phyloP scores from a whole-genome alignment of 1,139 yeast genomes.

The Blastobotrys ciferrii region DNA sequence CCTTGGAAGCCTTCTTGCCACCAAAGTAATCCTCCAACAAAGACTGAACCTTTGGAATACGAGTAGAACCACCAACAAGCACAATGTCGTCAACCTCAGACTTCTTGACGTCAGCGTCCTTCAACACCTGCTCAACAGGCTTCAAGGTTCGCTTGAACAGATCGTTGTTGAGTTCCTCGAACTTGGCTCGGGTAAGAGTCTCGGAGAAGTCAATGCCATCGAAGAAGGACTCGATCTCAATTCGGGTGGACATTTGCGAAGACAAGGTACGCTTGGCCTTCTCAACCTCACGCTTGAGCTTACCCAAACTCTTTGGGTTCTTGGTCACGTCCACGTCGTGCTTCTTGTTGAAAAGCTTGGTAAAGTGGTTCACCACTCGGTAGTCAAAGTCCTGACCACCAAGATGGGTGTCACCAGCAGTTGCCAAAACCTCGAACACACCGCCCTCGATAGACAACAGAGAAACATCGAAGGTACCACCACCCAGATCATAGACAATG shows the following conservation, averaged over 20 bases:
- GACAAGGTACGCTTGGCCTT: conserved; percentile 99
- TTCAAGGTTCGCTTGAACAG: conserved; percentile 94
- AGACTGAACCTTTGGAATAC: conserved; percentile 98
- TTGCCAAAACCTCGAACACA: conserved; percentile 87
- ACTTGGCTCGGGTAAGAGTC: conserved; percentile 97
- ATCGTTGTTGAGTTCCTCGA: conserved; percentile 95
- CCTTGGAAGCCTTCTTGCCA: conserved; percentile 94
- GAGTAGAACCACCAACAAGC: conserved; percentile 99
- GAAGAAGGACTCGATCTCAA: conserved; percentile 93
- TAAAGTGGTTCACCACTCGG: conserved; percentile 92
- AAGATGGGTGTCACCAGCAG: conserved; percentile 99
- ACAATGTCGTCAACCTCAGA: conserved; percentile 91
- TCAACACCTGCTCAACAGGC: conserved; percentile 97
- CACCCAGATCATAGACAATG: conserved; percentile 92
- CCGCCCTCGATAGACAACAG: conserved; percentile 93
- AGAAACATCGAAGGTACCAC: conserved; percentile 99
- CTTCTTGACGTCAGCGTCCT: conserved; percentile 91
- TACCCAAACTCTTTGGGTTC: conserved; percentile 95
- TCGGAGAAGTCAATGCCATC: conserved; percentile 98
- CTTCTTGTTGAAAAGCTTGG: conserved; percentile 95
- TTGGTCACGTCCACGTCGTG: conserved; percentile 87
- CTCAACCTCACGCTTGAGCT: conserved; percentile 99
- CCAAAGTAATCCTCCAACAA: conserved; percentile 96
- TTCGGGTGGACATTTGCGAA: conserved; percentile 92
- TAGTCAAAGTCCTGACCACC: conserved; percentile 99